Evolutionary conservation across 768 basidiomycete species (phyloP), one percentile per base, ranked within the genome.

Genomic region (Cystofilobasidium capitatum): DNA sequence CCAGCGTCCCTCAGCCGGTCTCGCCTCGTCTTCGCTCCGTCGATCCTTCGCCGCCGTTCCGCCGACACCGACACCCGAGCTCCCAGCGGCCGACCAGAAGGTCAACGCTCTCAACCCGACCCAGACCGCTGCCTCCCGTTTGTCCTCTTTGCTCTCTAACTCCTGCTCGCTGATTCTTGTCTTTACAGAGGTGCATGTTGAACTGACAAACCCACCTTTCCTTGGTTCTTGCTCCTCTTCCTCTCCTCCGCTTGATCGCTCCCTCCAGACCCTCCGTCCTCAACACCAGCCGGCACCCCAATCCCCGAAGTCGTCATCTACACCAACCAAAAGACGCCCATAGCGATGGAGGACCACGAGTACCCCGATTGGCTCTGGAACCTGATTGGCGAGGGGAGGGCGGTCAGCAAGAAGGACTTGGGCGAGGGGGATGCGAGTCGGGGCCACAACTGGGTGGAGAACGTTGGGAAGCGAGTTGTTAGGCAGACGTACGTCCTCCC

Each of bases 281-380:
- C 63, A 4, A 63, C 58, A 3, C 62, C 44, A 0, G 62, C 62
- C 17, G 68, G 68, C 17, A 69, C 68, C 10, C 68, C 68, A 16
- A 64, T 69, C n/a, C 68, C 68, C 12, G 62, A 69, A 39, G 36
- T 69, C 29, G 68, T 64, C 10, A 42, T 69, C 45, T 51, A 40
- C 62, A 64, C 51, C 29, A 49, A 37, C 29, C 62, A 64, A 49
- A 9, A 33, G 26, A 33, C 63, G 16, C 68, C 68, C 9, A 33
- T 60, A 13, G 68, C 68, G 44, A n/a, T 59, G 22, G 62, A 58
- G n/a, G 68, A 69, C 39, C n/a, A 31, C 36, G 68, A 58, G 29
- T 69, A 69, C 62, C 68, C 68, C 1, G 0, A 5, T 16, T 69
- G 68, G 68, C 49, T 69, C 20, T 69, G 68, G 68, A 64, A 49